Evolutionary conservation across 805 yeast genomes (phyloP).

Genomic region (Tetrapisispora iriomotensis): DNA sequence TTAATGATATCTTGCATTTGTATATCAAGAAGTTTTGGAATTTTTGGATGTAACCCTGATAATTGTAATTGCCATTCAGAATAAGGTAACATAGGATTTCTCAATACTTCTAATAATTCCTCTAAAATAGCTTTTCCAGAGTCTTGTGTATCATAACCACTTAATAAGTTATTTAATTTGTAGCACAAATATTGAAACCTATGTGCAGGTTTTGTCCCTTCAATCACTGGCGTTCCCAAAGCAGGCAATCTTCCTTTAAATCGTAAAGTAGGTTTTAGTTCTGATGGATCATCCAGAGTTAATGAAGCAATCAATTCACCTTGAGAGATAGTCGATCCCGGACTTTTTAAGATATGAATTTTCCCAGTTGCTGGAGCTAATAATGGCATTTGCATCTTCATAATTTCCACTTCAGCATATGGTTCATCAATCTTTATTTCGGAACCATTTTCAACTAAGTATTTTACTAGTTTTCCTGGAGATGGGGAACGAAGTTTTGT

Average conservation of each 20-base stretch:
- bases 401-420: conserved; percentile 96
- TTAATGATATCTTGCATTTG: conserved; percentile 55
- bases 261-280: conserved; percentile 92
- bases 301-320: conserved; percentile 95
- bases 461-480: conserved; percentile 94
- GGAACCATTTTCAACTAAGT: conserved; percentile 89
- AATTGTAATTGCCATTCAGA: conserved; percentile 82
- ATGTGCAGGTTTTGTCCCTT: conserved; percentile 79
- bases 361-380: conserved; percentile 91
- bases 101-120: conserved; percentile 61
- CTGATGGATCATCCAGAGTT: conserved; percentile 93
- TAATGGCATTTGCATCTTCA: conserved; percentile 99
- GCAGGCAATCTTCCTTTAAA: conserved; percentile 90
- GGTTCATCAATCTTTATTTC: conserved; percentile 87
- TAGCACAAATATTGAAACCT: conserved; percentile 48
- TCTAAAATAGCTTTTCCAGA: conserved; percentile 77
- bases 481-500: conserved; percentile 97
- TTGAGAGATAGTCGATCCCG: conserved; percentile 90
- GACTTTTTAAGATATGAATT: conserved; percentile 89
- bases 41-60: conserved; percentile 86
- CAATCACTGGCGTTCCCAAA: conserved; percentile 69
- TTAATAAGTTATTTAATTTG: conserved; percentile 67
- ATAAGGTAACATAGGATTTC: conserved; percentile 77
- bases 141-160: conserved; percentile 92
- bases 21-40: conserved; percentile 68